phyloP scores from a whole-genome alignment of 2,329 filamentous ascomycete genomes.

The Corniculantispora saksenae region DNA sequence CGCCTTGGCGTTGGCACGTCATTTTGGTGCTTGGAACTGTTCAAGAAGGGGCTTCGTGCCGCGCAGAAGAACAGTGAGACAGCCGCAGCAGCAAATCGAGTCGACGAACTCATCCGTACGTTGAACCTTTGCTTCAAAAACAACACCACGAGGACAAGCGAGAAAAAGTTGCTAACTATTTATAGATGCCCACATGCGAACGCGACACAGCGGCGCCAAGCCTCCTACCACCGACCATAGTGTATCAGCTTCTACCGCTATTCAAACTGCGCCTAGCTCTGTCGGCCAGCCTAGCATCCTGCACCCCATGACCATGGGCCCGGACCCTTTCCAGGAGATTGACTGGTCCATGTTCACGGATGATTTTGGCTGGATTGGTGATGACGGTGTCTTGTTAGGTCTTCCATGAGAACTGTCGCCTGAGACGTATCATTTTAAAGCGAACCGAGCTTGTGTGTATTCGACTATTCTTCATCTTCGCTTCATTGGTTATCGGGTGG shows the following conservation, averaged over 20 bases:
- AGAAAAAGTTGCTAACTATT: neutral
- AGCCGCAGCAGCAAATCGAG: conserved; percentile 28
- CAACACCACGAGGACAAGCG: neutral
- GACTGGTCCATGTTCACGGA: conserved; percentile 54
- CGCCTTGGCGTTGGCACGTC: conserved; percentile 51
- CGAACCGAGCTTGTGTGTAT: too few relatives aligned
- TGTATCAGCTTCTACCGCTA: neutral
- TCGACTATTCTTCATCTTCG: too few relatives aligned
- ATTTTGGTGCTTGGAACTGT: conserved; percentile 51
- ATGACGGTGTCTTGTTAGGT: conserved; percentile 33
- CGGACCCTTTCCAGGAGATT: conserved; percentile 45
- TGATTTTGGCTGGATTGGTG: conserved; percentile 48
- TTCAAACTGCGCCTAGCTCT: neutral
- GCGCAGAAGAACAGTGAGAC: conserved; percentile 35
- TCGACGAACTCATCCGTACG: conserved; percentile 34
- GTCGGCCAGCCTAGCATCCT: conserved; percentile 22
- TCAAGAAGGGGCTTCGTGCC: conserved; percentile 44
- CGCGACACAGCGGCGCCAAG: neutral
- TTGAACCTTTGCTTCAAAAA: neutral
- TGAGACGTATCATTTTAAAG: neutral
- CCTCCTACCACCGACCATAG: neutral
- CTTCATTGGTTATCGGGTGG: too few relatives aligned
- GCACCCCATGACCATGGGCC: conserved; percentile 25
- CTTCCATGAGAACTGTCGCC: conserved; percentile 20
- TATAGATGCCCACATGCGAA: neutral